A percentile compares a stretch with the other conserved stretches of the same genome.
phyloP scores from a whole-genome alignment of 1,139 yeast species.

The Yamadazyma triangularis region DNA sequence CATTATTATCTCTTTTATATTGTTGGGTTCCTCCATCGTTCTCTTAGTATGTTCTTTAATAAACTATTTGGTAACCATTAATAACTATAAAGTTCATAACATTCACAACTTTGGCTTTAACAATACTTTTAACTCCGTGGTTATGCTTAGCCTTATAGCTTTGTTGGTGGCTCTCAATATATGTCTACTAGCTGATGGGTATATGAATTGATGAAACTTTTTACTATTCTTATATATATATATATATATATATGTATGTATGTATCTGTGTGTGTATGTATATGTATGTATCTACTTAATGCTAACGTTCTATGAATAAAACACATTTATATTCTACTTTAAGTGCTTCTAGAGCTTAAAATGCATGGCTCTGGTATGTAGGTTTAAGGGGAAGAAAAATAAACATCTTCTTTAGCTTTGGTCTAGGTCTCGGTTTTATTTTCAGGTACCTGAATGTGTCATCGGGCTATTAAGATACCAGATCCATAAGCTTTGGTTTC shows the following conservation, averaged over 20 bases:
- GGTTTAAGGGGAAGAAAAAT: too few species aligned
- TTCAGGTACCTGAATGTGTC: too few species aligned
- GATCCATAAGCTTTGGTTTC: neutral
- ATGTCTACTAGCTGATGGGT: conserved; percentile 36
- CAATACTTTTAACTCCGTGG: conserved; percentile 32
- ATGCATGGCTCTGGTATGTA: too few species aligned
- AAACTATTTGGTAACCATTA: conserved; percentile 45
- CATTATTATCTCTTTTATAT: conserved; percentile 32
- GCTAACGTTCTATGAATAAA: too few species aligned
- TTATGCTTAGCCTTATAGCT: conserved; percentile 36
- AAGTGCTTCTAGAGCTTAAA: too few species aligned
- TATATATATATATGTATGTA: too few species aligned
- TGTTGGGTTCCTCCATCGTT: conserved; percentile 36
- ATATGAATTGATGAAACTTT: conserved; percentile 3
- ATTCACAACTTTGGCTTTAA: conserved; percentile 39
- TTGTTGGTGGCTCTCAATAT: conserved; percentile 42
- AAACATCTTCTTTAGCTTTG: too few species aligned
- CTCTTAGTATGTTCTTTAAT: conserved; percentile 38
- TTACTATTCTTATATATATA: too few species aligned
- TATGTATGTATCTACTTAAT: too few species aligned
- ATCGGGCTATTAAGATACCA: neutral
- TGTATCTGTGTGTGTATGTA: too few species aligned
- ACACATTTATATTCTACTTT: too few species aligned
- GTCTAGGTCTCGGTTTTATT: too few species aligned
- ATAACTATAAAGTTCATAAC: conserved; percentile 39